These are phyloP conservation scores for Phoenix dactylifera DNA, from an alignment of 176 grass and related monocot genomes.

Conservation along the genomic window DNA sequence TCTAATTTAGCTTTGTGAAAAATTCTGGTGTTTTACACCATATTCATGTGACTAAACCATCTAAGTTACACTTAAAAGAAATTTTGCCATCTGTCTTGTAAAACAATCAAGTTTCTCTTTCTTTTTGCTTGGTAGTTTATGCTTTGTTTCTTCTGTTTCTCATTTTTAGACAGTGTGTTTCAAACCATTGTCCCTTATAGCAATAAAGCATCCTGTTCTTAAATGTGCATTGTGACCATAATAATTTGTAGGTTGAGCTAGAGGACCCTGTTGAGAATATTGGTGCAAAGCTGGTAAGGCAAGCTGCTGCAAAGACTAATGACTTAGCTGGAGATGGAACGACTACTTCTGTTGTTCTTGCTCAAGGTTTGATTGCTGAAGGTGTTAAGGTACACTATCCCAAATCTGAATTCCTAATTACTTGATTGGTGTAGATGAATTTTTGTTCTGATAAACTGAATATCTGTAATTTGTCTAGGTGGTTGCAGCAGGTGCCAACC, in stretches of 20 bases:
- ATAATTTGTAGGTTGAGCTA: conserved; percentile 50
- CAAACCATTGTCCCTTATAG: not conserved
- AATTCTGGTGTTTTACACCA: no score
- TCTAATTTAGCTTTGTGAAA: no score
- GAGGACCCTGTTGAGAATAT: conserved; percentile 96
- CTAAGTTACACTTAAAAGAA: no score
- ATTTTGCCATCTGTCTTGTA: no score
- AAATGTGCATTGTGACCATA: no score
- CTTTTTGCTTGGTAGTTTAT: no score
- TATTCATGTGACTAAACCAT: no score
- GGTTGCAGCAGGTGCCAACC: conserved; percentile 88
- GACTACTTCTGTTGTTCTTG: conserved; percentile 96
- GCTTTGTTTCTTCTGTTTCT: no score
- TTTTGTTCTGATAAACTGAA: not conserved
- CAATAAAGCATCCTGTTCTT: not conserved
- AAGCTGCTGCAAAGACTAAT: conserved; percentile 95
- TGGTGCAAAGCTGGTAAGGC: conserved; percentile 93
- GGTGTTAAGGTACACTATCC: conserved; percentile 61
- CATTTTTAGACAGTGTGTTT: not conserved
- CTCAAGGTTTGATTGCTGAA: conserved; percentile 91
- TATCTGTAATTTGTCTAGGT: conserved; percentile 44
- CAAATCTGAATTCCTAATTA: not conserved
- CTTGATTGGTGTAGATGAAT: not conserved
- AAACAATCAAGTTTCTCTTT: no score
- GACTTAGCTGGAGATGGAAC: conserved; percentile 91